Percentiles rank a stretch among this genome's conserved stretches.
phyloP scores from a whole-genome alignment of 148 eudicot species.

The Fallopia convolvulus region DNA sequence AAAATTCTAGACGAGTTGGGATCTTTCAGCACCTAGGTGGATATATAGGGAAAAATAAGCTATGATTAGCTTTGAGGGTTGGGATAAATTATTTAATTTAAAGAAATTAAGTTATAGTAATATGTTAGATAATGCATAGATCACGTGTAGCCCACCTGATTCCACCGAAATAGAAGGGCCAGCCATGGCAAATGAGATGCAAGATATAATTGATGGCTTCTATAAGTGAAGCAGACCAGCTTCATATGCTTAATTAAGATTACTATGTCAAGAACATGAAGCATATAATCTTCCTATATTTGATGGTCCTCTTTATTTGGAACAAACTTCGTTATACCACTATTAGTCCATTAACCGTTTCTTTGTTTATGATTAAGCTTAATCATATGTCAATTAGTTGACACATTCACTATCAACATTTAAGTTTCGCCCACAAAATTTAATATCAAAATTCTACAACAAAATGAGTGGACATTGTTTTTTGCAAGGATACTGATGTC shows the following conservation, averaged over 20 bases:
- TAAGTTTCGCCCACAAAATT: neutral
- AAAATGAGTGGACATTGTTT: no score
- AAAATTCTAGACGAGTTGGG: no score
- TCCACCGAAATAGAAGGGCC: constrained; percentile 11
- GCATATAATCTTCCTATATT: constrained; percentile 9
- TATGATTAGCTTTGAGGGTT: neutral
- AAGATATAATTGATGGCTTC: constrained; percentile 7
- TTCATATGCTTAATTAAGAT: neutral
- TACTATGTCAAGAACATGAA: neutral
- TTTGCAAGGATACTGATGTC: no score
- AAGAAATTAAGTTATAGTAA: neutral
- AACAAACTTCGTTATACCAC: neutral
- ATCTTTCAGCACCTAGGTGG: no score
- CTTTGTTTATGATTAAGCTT: neutral
- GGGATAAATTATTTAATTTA: neutral
- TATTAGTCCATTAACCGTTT: neutral
- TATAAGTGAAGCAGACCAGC: neutral
- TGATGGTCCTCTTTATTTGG: neutral
- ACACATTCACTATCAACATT: neutral
- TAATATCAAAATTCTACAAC: neutral
- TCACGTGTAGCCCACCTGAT: constrained; percentile 11
- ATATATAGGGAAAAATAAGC: neutral
- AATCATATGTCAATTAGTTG: neutral
- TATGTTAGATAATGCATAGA: neutral
- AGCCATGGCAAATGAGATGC: neutral